Percentiles rank a stretch among this genome's conserved stretches.
phyloP scores from a whole-genome alignment of 2,329 filamentous ascomycete genomes.

The Claviceps humidiphila region DNA sequence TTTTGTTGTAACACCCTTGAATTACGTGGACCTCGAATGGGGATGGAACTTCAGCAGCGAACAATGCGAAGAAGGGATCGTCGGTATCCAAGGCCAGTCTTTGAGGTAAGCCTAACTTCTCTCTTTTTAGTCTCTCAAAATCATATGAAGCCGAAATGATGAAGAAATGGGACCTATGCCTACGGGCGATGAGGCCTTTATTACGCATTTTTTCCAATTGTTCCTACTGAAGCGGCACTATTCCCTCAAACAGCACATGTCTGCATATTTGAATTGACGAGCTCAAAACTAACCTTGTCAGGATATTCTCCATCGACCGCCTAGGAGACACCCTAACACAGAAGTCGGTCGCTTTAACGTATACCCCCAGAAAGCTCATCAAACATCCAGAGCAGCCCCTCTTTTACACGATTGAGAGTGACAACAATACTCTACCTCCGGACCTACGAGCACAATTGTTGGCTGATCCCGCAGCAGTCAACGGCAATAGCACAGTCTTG shows the following conservation, averaged over 20 bases:
- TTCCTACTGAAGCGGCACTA: conserved; percentile 73
- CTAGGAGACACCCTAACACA: conserved; percentile 76
- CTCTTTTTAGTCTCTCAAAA: not conserved
- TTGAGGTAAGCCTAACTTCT: conserved; percentile 48
- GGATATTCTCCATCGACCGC: conserved; percentile 85
- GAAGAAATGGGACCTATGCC: conserved; percentile 49
- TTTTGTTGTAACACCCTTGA: conserved; percentile 85
- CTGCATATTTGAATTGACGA: not conserved
- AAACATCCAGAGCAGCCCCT: conserved; percentile 78
- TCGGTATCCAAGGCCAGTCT: conserved; percentile 82
- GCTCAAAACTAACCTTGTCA: conserved; percentile 16
- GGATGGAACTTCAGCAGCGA: conserved; percentile 96
- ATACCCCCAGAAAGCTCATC: conserved; percentile 79
- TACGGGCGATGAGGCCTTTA: conserved; percentile 40
- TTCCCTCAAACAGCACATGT: conserved; percentile 3
- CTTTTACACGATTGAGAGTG: conserved; percentile 89
- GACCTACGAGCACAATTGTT: conserved; percentile 65
- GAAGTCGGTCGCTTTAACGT: conserved; percentile 72
- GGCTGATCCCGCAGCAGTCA: conserved; percentile 55
- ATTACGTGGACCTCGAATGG: conserved; percentile 79
- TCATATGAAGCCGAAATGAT: conserved; percentile 43
- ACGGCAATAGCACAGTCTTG: conserved; percentile 57
- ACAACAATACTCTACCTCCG: conserved; percentile 79
- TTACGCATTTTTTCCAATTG: conserved; percentile 62
- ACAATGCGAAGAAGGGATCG: conserved; percentile 85